phyloP scores from a whole-genome alignment of 805 yeast species.

The Pichia nanzhaoensis region DNA sequence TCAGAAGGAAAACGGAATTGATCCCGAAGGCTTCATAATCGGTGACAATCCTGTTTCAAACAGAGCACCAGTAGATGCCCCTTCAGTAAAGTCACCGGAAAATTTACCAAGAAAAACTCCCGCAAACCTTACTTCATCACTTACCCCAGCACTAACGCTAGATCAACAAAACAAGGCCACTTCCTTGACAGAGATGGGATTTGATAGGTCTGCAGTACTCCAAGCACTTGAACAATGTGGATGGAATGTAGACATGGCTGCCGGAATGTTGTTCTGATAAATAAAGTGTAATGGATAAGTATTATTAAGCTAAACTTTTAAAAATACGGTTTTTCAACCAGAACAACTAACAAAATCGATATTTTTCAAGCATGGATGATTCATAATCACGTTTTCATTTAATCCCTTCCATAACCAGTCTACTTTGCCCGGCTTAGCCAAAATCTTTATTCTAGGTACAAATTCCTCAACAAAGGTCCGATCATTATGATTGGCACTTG shows the following conservation, averaged over 20 bases:
- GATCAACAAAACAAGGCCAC: slow-evolving; percentile 25
- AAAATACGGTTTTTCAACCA: too few relatives aligned
- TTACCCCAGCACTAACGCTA: slow-evolving; percentile 14
- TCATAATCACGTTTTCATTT: slow-evolving; percentile 48
- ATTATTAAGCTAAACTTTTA: too few relatives aligned
- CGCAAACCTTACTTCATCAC: slow-evolving; percentile 8
- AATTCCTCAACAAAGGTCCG: slow-evolving; percentile 78
- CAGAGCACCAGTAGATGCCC: slow-evolving; percentile 4
- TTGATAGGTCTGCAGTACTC: slow-evolving; percentile 55
- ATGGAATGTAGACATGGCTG: slow-evolving; percentile 84
- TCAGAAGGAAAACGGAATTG: slow-evolving; percentile 19
- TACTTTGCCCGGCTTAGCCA: slow-evolving; percentile 35
- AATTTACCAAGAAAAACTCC: too few relatives aligned
- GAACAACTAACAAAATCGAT: slow-evolving; percentile 11
- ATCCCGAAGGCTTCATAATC: slow-evolving; percentile 2
- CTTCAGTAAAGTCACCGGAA: slow-evolving; percentile 15
- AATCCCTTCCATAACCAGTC: slow-evolving; percentile 65
- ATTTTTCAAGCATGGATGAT: slow-evolving; percentile 44
- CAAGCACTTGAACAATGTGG: slow-evolving; percentile 57
- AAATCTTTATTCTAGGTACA: slow-evolving; percentile 55
- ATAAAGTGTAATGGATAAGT: too few relatives aligned
- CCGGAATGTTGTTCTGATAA: slow-evolving; percentile 54
- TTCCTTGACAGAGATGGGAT: slow-evolving; percentile 63
- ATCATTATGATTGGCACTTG: slow-evolving; percentile 76
- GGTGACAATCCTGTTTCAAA: background rate